phyloP scores from a whole-genome alignment of 352 stramenopile genomes.

The Phytopythium helicoides region DNA sequence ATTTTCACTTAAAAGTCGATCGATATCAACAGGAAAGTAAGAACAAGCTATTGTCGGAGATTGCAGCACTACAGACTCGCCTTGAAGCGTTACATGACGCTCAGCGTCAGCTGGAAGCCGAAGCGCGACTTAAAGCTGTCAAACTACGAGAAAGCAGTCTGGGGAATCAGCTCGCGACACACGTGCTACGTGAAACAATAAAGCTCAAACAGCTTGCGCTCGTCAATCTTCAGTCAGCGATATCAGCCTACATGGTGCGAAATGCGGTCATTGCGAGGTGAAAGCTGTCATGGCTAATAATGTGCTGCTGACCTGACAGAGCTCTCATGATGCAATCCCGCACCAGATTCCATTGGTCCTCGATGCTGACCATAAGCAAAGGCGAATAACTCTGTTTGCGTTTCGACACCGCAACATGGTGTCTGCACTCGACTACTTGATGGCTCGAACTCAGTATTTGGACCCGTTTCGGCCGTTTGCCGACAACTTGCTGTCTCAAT shows the following conservation, averaged over 20 bases:
- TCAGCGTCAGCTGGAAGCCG: background rate
- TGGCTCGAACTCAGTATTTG: constrained; percentile 30
- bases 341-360: constrained; percentile 41
- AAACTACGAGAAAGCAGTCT: background rate
- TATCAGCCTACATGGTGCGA: constrained; percentile 22
- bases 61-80: constrained; percentile 23
- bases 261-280: background rate
- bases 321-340: constrained; percentile 25
- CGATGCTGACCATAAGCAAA: constrained; percentile 18
- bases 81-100: background rate
- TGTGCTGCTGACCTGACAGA: no score
- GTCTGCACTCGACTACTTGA: constrained; percentile 29
- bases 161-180: constrained; percentile 3
- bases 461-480: constrained; percentile 34
- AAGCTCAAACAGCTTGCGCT: constrained; percentile 20
- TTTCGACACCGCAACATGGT: constrained; percentile 28
- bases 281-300: background rate
- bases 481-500: constrained; percentile 40
- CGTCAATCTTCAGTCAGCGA: constrained; percentile 26
- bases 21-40: constrained; percentile 24
- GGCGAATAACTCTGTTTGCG: constrained; percentile 21
- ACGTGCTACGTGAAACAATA: constrained; percentile 14
- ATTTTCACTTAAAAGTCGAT: no score
- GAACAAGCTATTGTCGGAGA: constrained; percentile 19
- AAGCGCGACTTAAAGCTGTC: background rate